These are phyloP conservation scores for Musa acuminata DNA, from an alignment of 176 grass and related monocot species.

Conservation along the genomic window DNA sequence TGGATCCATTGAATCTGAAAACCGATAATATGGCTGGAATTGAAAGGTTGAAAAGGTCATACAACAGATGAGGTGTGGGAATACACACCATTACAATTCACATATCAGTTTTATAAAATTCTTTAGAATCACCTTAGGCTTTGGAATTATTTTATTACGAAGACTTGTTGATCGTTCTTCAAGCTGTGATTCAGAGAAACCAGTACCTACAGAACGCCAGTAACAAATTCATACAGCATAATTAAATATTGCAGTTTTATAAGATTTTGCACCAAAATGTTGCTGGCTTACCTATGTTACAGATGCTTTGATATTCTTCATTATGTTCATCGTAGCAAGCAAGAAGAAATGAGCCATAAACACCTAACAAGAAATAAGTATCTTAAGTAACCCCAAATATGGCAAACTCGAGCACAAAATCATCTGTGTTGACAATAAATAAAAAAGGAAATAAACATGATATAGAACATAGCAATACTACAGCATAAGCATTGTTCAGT, in stretches of 20 bases:
- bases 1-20: constrained; percentile 74
- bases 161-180: constrained; percentile 81
- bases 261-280: not conserved
- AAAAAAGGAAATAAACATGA: constrained; percentile 3
- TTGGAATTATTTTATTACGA: constrained; percentile 81
- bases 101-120: not conserved
- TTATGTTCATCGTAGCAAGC: constrained; percentile 95
- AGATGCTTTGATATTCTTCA: constrained; percentile 97
- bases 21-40: constrained; percentile 90
- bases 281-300: constrained; percentile 66
- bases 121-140: constrained; percentile 59
- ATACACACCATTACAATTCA: constrained; percentile 13
- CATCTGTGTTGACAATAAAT: not conserved
- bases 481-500: not conserved
- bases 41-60: constrained; percentile 5
- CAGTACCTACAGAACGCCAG: constrained; percentile 55
- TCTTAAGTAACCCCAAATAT: too few species aligned
- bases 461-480: not conserved
- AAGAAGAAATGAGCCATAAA: constrained; percentile 89
- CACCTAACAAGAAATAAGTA: constrained; percentile 42
- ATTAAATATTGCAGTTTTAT: not conserved
- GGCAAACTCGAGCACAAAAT: too few species aligned
- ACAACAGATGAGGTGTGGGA: constrained; percentile 9
- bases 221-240: constrained; percentile 4
- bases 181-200: constrained; percentile 95